phyloP scores from a whole-genome alignment of 148 eudicot species.

The Silene conica region DNA sequence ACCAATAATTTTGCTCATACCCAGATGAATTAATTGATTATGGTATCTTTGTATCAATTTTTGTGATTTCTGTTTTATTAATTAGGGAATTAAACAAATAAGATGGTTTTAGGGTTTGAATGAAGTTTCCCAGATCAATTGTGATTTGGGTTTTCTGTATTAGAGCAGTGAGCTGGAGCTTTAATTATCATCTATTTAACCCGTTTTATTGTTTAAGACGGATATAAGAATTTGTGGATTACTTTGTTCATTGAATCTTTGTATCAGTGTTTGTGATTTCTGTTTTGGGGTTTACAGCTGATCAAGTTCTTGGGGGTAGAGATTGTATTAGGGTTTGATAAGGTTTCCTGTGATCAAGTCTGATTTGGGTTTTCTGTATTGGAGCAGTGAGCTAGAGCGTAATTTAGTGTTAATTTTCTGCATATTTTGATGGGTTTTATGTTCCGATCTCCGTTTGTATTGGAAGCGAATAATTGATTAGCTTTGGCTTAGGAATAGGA shows the following conservation, averaged over 20 bases:
- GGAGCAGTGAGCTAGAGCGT: background rate
- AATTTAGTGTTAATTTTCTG: background rate
- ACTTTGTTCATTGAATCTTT: no score
- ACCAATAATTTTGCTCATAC: no score
- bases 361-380: background rate
- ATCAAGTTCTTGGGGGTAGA: no score
- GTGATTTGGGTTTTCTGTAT: background rate
- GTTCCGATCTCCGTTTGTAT: background rate
- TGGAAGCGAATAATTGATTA: background rate
- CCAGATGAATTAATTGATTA: no score
- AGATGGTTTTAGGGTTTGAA: no score
- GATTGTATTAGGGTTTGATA: background rate
- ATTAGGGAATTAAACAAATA: background rate
- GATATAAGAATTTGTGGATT: no score
- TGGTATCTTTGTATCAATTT: background rate
- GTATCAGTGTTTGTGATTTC: no score
- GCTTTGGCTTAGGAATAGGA: background rate
- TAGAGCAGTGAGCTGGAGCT: background rate
- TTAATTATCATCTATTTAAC: background rate
- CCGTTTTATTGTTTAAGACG: no score
- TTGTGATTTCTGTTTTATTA: background rate
- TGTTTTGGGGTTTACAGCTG: background rate
- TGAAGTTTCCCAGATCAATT: background rate
- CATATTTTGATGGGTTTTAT: background rate
- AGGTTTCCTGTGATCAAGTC: background rate